phyloP scores from a whole-genome alignment of 352 stramenopile species.

The Pythium coloratum region DNA sequence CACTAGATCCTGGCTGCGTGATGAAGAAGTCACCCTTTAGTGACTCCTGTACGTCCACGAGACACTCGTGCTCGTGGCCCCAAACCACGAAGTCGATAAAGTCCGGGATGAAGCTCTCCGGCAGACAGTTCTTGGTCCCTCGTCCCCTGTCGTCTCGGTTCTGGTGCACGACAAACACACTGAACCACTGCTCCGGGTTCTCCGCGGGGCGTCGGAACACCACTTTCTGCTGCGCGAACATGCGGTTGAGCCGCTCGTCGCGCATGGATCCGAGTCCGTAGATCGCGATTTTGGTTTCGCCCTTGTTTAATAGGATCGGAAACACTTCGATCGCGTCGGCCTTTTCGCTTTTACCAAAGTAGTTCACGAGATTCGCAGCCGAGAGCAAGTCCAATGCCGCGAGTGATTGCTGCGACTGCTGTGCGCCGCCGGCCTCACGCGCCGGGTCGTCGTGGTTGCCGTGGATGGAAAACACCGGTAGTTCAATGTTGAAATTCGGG shows the following conservation, averaged over 20 bases:
- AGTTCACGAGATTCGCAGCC: slow-evolving; percentile 97
- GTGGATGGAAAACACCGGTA: slow-evolving; percentile 99
- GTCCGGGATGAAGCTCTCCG: slow-evolving; percentile 97
- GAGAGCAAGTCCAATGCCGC: slow-evolving; percentile 95
- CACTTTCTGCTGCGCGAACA: slow-evolving; percentile 96
- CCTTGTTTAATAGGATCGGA: slow-evolving; percentile 96
- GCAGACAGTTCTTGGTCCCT: slow-evolving; percentile 96
- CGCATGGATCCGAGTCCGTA: slow-evolving; percentile 98
- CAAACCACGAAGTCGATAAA: slow-evolving; percentile 98
- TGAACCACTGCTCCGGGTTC: slow-evolving; percentile 92
- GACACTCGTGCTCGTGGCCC: slow-evolving; percentile 99
- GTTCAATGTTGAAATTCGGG: slow-evolving; percentile 91
- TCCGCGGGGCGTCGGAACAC: slow-evolving; percentile 90
- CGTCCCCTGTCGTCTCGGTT: slow-evolving; percentile 94
- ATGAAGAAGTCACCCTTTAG: slow-evolving; percentile 96
- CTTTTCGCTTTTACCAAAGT: slow-evolving; percentile 94
- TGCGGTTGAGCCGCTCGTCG: slow-evolving; percentile 97
- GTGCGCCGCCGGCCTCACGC: slow-evolving; percentile 77
- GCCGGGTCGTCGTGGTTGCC: slow-evolving; percentile 99
- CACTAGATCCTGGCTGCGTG: slow-evolving; percentile 95
- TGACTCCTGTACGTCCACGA: slow-evolving; percentile 93
- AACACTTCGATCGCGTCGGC: slow-evolving; percentile 96
- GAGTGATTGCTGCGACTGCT: slow-evolving; percentile 66
- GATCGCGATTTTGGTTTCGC: slow-evolving; percentile 93
- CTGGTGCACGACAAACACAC: slow-evolving; percentile 99